Evolutionary conservation across 805 yeast genomes (phyloP).

Genomic region (Myxozyma kluyveri): DNA sequence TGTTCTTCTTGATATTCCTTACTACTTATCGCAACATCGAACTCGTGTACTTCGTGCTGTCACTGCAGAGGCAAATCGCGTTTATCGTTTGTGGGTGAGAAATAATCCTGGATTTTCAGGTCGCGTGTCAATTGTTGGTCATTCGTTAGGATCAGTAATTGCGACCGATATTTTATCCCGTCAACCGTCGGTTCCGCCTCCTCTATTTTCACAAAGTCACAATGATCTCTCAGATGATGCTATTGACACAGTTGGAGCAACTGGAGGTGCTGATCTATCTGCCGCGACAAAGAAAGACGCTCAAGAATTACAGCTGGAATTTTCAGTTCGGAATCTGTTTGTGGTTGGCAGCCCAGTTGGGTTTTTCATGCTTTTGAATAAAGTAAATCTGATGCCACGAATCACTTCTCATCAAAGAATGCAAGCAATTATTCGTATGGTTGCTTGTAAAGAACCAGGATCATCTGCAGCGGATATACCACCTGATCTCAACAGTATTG

Average conservation of each 20-base stretch:
- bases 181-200: conserved; percentile 39
- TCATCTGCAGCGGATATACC: conserved; percentile 32
- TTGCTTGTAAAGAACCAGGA: conserved; percentile 8
- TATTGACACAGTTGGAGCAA: neutral
- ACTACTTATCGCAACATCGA: conserved; percentile 71
- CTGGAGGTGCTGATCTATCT: too few species aligned
- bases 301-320: conserved; percentile 50
- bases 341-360: conserved; percentile 87
- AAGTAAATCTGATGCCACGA: conserved; percentile 36
- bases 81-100: conserved; percentile 57
- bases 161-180: conserved; percentile 64
- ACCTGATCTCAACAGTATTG: conserved; percentile 52
- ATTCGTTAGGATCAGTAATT: conserved; percentile 82
- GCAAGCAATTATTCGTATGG: neutral
- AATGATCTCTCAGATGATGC: conserved; percentile 21
- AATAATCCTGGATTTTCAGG: conserved; percentile 65
- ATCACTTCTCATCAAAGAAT: conserved; percentile 9
- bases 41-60: conserved; percentile 66
- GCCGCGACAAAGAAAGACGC: conserved; percentile 4
- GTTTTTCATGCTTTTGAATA: conserved; percentile 50
- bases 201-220: conserved; percentile 10
- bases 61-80: conserved; percentile 63
- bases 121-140: conserved; percentile 72
- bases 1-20: conserved; percentile 77
- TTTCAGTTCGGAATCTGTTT: conserved; percentile 71